Evolutionary conservation across 2,329 filamentous ascomycete species (phyloP).

Genomic region (Lecanoromycetidae sp.): DNA sequence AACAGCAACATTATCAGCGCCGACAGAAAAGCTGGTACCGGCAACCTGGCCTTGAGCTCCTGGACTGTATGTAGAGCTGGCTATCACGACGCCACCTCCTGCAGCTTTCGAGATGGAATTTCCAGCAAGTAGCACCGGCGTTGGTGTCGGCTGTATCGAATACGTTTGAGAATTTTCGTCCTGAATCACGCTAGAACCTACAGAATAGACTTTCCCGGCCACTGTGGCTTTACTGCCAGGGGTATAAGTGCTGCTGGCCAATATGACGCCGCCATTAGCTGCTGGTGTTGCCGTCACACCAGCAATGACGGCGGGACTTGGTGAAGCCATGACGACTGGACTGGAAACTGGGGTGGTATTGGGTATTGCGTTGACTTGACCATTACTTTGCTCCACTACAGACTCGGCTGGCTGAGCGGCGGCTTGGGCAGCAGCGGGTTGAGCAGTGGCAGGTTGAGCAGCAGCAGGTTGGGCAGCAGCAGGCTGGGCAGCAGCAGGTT

Average conservation of each 20-base stretch:
- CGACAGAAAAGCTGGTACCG: background rate
- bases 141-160: background rate
- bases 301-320: conserved; percentile 1
- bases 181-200: background rate
- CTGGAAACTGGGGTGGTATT: background rate
- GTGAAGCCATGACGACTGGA: background rate
- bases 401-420: background rate
- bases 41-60: background rate
- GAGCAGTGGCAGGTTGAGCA: too few species aligned
- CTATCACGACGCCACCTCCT: background rate
- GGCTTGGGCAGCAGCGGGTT: background rate
- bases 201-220: background rate
- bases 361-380: background rate
- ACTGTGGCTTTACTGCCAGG: conserved; percentile 3
- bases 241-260: conserved; percentile 2
- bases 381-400: too few species aligned
- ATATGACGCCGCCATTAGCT: conserved; percentile 1
- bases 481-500: background rate
- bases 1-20: background rate
- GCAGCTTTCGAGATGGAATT: background rate
- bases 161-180: background rate
- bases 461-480: background rate
- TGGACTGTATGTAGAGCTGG: background rate
- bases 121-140: background rate
- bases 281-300: background rate